Evolutionary conservation across 257 asterid genomes (phyloP).

Genomic region (Scutellaria baicalensis): DNA sequence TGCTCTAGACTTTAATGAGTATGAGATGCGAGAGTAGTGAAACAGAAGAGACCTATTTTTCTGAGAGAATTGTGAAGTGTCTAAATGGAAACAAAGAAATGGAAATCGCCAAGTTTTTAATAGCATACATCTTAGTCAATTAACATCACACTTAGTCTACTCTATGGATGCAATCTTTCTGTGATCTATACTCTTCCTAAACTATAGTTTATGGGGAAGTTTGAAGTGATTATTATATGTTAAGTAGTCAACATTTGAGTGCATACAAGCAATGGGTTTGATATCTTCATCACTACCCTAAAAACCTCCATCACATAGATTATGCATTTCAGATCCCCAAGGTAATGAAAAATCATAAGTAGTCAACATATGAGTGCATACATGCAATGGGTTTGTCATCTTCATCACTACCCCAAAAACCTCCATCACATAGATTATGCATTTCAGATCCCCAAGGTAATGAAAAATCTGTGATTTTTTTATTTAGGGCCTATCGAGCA

Average conservation of each 20-base stretch:
- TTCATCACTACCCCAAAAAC: neutral
- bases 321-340: neutral
- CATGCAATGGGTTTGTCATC: neutral
- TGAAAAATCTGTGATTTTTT: neutral
- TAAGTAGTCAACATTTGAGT: neutral
- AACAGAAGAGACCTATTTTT: neutral
- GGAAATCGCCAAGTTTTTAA: too few relatives aligned
- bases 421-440: neutral
- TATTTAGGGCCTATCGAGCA: constrained; percentile 73
- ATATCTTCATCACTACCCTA: neutral
- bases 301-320: neutral
- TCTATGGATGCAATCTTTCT: neutral
- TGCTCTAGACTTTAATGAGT: neutral
- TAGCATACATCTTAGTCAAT: neutral
- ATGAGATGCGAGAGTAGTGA: neutral
- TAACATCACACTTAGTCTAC: neutral
- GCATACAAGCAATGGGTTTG: neutral
- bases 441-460: neutral
- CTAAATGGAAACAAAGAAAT: neutral
- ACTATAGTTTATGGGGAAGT: neutral
- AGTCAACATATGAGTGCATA: neutral
- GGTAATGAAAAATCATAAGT: neutral
- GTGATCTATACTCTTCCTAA: neutral
- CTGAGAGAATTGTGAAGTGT: neutral
- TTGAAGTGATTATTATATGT: neutral